Evolutionary conservation across 2,329 filamentous ascomycete genomes (phyloP), one percentile per base, ranked within the genome.

Genomic region (Teratosphaeria viscida): DNA sequence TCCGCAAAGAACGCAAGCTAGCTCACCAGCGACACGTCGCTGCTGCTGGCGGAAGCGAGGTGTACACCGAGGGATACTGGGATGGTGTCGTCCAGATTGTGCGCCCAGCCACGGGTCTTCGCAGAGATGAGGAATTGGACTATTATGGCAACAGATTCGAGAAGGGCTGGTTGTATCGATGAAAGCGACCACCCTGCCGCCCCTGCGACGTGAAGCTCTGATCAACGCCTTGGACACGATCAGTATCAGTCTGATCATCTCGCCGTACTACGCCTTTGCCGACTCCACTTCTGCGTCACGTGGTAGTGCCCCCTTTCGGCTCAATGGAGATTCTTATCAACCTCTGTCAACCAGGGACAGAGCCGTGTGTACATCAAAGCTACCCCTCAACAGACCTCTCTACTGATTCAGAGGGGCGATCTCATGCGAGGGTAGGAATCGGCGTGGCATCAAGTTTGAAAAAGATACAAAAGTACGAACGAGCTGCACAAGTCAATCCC

Each of bases 1-100:
- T 84, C 65, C 75, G 83, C 29, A 79, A 76, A 56, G 73, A 77
- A 14, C 79, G 77, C 57, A 84, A 80, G 64, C 72, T 74, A 6
- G 77, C 78, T 35, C 82, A 79, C 65, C 74, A 79, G 16, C 61
- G 65, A 27, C 62, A 47, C 32, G n/a, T 68, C 8, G 70, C 29
- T 10, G 70, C 69, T 3, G 71, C 67, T 47, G 71, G 67, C 56
- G 73, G 72, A 14, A 58, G 65, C 16, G 68, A 76, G 2, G 69
- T 71, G 23, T 68, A 71, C 14, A 76, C 83, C 0, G 80, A 83
- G 59, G 83, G 83, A 0, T 77, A 82, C 63, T 86, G 83, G 83
- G 77, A 79, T 34, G 83, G 83, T 5, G 75, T 82, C 37, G 77
- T 86, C 27, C 81, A 81, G 57, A 76, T 85, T 34, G 73, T 85